A percentile compares a stretch with the other conserved stretches of the same genome.
These are phyloP conservation scores for Dicorynia guianensis DNA, from an alignment of 306 rosid genomes.

Conservation along the genomic window DNA sequence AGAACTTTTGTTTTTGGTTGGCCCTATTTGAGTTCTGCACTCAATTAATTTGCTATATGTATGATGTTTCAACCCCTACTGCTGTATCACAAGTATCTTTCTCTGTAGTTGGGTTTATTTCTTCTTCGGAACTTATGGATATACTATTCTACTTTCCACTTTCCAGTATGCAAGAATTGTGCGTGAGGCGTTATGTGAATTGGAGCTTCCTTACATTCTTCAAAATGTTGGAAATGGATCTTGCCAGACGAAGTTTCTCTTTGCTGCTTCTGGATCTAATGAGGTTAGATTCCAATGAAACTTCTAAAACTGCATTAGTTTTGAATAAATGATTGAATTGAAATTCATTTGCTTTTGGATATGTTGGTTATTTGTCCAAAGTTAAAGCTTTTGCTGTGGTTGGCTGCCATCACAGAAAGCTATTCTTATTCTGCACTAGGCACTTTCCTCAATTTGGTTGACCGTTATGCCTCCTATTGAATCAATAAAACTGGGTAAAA, in stretches of 20 bases:
- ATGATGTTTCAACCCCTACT: conserved; percentile 4
- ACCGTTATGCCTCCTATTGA: not conserved
- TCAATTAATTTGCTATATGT: not conserved
- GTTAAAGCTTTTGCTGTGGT: conserved; percentile 8
- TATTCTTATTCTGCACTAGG: not conserved
- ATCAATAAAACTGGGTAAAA: not conserved
- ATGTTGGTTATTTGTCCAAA: conserved; percentile 28
- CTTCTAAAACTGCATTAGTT: conserved; percentile 8
- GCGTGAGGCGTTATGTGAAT: conserved; percentile 94
- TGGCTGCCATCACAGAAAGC: conserved; percentile 4
- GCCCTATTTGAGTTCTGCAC: not conserved
- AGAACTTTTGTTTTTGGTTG: conserved; percentile 4
- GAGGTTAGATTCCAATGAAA: conserved; percentile 58
- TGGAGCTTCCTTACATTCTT: conserved; percentile 91
- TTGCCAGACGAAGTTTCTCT: conserved; percentile 52
- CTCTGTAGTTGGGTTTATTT: conserved; percentile 3
- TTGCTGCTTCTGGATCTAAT: conserved; percentile 68
- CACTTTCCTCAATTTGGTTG: not conserved
- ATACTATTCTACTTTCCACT: conserved; percentile 32
- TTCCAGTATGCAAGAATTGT: conserved; percentile 82
- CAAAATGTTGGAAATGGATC: conserved; percentile 93
- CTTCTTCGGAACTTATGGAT: conserved; percentile 29
- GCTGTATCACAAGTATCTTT: conserved; percentile 5
- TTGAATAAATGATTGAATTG: conserved; percentile 5
- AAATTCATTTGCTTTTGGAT: conserved; percentile 22